Conservation (phyloP, 1,139 yeast species). For the Sugiyamaella castrensis region DNA sequence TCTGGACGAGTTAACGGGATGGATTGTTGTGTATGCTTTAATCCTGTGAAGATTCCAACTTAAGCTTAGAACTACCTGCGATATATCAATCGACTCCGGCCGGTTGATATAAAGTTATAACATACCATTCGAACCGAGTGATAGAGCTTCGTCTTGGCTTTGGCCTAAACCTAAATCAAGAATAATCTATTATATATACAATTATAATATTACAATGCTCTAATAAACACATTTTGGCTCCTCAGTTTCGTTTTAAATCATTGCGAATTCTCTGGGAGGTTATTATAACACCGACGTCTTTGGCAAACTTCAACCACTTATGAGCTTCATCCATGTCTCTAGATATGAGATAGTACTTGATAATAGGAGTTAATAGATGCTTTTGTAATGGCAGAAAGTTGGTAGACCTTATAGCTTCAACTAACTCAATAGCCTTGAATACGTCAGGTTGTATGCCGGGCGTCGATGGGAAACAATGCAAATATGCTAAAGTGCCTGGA, state of each 20-base stretch:
- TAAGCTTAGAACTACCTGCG: too few relatives aligned
- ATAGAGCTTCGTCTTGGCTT: too few relatives aligned
- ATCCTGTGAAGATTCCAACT: too few relatives aligned
- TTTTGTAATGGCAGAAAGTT: constrained; percentile 18
- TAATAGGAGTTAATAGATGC: constrained; percentile 21
- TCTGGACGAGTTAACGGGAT: too few relatives aligned
- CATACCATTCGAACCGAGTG: too few relatives aligned
- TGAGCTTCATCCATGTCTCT: constrained; percentile 19
- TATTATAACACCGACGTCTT: constrained; percentile 19
- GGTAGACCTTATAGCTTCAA: constrained; percentile 15
- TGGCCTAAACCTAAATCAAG: too few relatives aligned
- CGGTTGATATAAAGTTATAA: too few relatives aligned
- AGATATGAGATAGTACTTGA: constrained; percentile 18
- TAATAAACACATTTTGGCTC: too few relatives aligned
- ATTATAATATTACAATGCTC: too few relatives aligned
- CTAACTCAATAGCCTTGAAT: constrained; percentile 23
- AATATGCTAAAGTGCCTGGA: background rate
- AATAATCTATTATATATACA: too few relatives aligned
- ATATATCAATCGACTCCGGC: too few relatives aligned
- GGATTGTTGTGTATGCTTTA: too few relatives aligned
- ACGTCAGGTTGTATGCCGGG: constrained; percentile 16
- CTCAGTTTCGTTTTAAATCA: constrained; percentile 6
- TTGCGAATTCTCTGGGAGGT: constrained; percentile 4
- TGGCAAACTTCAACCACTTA: constrained; percentile 22
- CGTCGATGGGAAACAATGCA: constrained; percentile 3